Conservation (phyloP, 148 eudicot genomes). For the Rhododendron ovatum region DNA sequence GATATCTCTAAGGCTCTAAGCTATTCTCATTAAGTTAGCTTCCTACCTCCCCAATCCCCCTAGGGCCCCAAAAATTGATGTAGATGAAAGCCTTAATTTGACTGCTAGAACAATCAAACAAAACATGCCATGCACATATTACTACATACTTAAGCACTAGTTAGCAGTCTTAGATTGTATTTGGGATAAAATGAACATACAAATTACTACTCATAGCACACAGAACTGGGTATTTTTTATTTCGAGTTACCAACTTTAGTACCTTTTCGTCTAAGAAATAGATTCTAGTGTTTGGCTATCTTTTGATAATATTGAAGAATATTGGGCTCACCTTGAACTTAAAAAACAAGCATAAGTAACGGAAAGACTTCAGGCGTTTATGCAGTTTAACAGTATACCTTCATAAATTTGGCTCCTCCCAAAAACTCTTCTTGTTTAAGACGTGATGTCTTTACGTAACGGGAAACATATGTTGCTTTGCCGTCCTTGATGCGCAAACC, state of each 20-base stretch:
- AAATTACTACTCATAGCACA: background rate
- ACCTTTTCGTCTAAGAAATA: background rate
- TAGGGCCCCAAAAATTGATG: background rate
- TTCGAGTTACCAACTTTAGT: background rate
- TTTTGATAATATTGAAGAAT: background rate
- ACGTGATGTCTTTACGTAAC: constrained; percentile 80
- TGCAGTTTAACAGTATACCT: constrained; percentile 38
- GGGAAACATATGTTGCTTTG: constrained; percentile 94
- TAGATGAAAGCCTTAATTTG: background rate
- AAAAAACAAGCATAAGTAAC: background rate
- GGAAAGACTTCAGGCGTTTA: background rate
- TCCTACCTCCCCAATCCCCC: background rate
- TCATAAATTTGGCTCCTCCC: constrained; percentile 80
- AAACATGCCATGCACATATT: background rate
- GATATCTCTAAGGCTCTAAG: background rate
- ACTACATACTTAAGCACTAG: background rate
- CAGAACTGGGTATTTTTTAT: too few relatives aligned
- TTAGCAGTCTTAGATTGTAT: background rate
- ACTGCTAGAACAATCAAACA: background rate
- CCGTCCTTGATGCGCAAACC: constrained; percentile 92
- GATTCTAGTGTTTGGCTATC: background rate
- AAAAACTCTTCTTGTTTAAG: constrained; percentile 82
- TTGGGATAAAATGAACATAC: background rate
- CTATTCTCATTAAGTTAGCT: background rate
- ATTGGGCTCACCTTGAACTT: background rate